phyloP scores from a whole-genome alignment of 2,329 filamentous ascomycete species.

The Diaporthe citri region DNA sequence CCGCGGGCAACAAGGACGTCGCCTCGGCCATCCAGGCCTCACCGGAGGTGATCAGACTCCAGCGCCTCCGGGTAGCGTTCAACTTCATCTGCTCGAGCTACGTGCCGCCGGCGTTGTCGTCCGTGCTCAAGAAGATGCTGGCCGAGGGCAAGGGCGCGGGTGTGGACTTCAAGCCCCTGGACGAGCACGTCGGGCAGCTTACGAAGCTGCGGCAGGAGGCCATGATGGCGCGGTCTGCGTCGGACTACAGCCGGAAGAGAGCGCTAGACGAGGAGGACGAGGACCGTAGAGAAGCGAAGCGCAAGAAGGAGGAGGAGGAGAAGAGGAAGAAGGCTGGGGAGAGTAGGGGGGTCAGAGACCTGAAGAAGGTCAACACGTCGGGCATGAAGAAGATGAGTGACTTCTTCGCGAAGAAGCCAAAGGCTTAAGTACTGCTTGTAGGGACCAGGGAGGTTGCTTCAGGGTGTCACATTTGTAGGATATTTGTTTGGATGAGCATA shows the following conservation, averaged over 20 bases:
- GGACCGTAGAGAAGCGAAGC: constrained; percentile 81
- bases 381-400: constrained; percentile 98
- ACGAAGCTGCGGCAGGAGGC: constrained; percentile 78
- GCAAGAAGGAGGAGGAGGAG: constrained; percentile 90
- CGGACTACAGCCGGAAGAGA: constrained; percentile 80
- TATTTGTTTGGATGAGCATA: constrained; percentile 27
- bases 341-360: constrained; percentile 80
- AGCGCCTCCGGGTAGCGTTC: constrained; percentile 74
- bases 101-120: constrained; percentile 60
- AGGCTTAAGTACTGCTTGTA: constrained; percentile 35
- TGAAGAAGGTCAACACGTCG: constrained; percentile 90
- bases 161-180: constrained; percentile 79
- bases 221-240: constrained; percentile 73
- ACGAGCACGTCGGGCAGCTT: constrained; percentile 76
- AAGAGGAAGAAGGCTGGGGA: constrained; percentile 82
- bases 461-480: constrained; percentile 9
- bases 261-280: constrained; percentile 75
- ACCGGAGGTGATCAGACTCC: constrained; percentile 66
- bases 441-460: constrained; percentile 25
- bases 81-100: constrained; percentile 75
- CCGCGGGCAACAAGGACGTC: constrained; percentile 45
- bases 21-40: constrained; percentile 60
- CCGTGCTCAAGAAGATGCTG: constrained; percentile 57
- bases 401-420: constrained; percentile 83
- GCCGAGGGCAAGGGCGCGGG: constrained; percentile 41